Base-by-base conservation (phyloP, 208 protist genomes). In the Trypanosoma caninum region DNA sequence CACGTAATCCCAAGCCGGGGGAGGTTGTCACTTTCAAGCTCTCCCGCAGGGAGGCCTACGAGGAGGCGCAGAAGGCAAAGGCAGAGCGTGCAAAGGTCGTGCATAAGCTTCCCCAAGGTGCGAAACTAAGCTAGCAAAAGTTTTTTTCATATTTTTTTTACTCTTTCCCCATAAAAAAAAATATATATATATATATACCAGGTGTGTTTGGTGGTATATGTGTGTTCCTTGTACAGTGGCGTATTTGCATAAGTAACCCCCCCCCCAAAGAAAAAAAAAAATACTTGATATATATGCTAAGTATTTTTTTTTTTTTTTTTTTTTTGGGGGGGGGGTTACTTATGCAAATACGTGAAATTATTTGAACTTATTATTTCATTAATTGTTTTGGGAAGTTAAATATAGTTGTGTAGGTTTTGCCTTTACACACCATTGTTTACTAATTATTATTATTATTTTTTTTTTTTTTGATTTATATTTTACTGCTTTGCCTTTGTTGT, bases 11-110 rank as follows among this genome's bases (percentile, higher is more conserved):
- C 0, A 88, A 92, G 59, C 85, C 89, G 2, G 82, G 74, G 14
- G 75, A 76, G 48, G 38, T 71, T 7, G 74, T 95, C 13, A 35
- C 40, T 10, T 95, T 93, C 67, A 80, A 95, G 61, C 76, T 95
- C 20, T 95, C 85, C 2, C 77, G 89, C 2, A 69, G 74, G 45
- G 61, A 80, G 16, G 89, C 89, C 23, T 75, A 91, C 34, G 83
- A 93, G 34, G 59, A 88, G 59, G 82, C 82, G 55, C 59, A 90
- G 54, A 60, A 61, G 42, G 68, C 13, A 44, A 66, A 74, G 27
- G 59, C 68, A 9, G 84, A 88, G 61, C 61, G 76, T 25, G 74
- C 76, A 28, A 84, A 73, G 51, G 67, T 64, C 14, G 69, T 63
- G 6, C 69, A 64, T 7, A 67, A 65, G 46, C 37, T 76, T 76